Percentiles rank a stretch among this genome's conserved stretches.
Evolutionary conservation across 106 monocot genomes (phyloP).

Genomic region (Allium sativum): DNA sequence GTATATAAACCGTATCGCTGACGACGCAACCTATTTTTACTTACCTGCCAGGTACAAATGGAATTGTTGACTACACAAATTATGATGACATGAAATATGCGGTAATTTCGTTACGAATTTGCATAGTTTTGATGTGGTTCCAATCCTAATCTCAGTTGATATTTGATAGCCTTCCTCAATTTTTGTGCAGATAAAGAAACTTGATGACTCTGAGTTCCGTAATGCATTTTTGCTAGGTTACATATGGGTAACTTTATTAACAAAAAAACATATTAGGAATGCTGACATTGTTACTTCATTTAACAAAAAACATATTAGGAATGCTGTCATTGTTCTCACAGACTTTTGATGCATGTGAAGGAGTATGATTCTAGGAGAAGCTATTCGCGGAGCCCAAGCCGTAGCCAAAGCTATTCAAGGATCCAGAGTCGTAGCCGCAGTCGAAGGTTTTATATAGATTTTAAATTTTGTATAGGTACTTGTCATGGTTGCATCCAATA

Average conservation of each 20-base stretch:
- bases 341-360: constrained; percentile 3
- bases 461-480: neutral
- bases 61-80: constrained; percentile 82
- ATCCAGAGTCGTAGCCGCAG: constrained; percentile 8
- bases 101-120: constrained; percentile 25
- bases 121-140: neutral
- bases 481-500: neutral
- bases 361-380: constrained; percentile 19
- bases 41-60: constrained; percentile 50
- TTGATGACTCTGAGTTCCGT: constrained; percentile 83
- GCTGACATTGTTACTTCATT: neutral
- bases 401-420: neutral
- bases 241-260: constrained; percentile 44
- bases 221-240: constrained; percentile 71
- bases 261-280: too few relatives aligned
- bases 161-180: neutral
- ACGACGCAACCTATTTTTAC: too few relatives aligned
- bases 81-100: constrained; percentile 98
- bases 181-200: constrained; percentile 58
- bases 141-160: neutral
- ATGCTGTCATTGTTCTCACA: neutral
- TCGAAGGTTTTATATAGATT: constrained; percentile 7
- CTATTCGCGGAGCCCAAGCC: constrained; percentile 13
- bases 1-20: too few relatives aligned
- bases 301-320: neutral